Evolutionary conservation across 257 asterid species (phyloP), one percentile per base, ranked within the genome.

Genomic region (Solanum megistacrolobum): DNA sequence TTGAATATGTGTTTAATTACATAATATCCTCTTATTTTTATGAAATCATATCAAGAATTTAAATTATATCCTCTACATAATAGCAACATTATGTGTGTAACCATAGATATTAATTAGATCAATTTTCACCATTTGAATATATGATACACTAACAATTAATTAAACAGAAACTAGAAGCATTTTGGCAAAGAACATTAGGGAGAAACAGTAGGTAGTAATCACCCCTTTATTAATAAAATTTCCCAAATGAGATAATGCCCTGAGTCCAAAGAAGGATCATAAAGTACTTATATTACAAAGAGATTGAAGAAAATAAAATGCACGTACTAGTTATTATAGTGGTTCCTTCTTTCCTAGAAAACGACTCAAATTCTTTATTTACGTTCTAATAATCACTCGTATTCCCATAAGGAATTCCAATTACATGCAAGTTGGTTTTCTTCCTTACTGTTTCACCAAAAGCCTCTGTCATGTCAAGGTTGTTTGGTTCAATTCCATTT

Each of bases 401-500:
- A 21, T 35, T 74, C 83, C 52, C 18, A 12, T 84, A 90, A 0
- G 88, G 82, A 55, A 60, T 79, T 74, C 90, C 87, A 62, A 90
- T 65, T 34, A 92, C 48, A 41, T 25, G 21, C 14, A 92, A 39
- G 14, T 86, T 86, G 5, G 55, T 20, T 72, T 90, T 89, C 62
- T 91, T 87, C n/a, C 84, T 16, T 36, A 87, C 82, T 23, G 90
- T 46, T 1, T 87, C 5, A 3, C 92, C 93, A 25, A 43, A 39
- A 9, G 52, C n/a, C 71, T 92, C 93, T 23, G 18, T 83, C 92
- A 92, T 91, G 85, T 91, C 88, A 35, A 92, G 36, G 34, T 75
- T 88, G 66, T 86, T 81, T 5, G 46, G 68, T 13, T 41, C 66
- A 20, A 87, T 79, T 32, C 89, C 93, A 20, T 85, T 46, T 0